These are phyloP conservation scores for Fusarium brevicatenulatum DNA, from an alignment of 2,329 filamentous ascomycete genomes.

Conservation along the genomic window DNA sequence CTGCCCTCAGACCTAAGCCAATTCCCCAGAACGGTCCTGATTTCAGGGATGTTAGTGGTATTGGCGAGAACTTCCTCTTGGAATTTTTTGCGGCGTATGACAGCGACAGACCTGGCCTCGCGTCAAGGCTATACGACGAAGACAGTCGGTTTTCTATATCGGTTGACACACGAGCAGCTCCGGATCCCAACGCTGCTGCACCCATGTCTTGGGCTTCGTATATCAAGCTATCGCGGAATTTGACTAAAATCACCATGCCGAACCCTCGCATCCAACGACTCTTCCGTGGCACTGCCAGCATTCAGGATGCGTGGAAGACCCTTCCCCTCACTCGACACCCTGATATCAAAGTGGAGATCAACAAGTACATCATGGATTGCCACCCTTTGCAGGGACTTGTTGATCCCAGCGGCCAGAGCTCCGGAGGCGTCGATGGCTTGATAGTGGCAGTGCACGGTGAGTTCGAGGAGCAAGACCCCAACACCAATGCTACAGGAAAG, in stretches of 20 bases:
- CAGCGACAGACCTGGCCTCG: conserved; percentile 71
- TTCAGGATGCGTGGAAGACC: conserved; percentile 73
- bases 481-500: conserved; percentile 66
- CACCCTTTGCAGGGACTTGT: conserved; percentile 76
- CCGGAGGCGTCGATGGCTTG: conserved; percentile 78
- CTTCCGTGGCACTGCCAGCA: conserved; percentile 71
- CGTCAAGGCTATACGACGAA: conserved; percentile 77
- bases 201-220: conserved; percentile 77
- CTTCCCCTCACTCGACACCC: conserved; percentile 81
- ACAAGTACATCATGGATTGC: conserved; percentile 86
- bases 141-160: conserved; percentile 79
- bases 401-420: conserved; percentile 73
- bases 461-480: conserved; percentile 77
- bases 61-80: conserved; percentile 79
- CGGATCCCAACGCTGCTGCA: conserved; percentile 54
- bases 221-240: conserved; percentile 80
- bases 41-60: conserved; percentile 78
- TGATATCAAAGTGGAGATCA: conserved; percentile 70
- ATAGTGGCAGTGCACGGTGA: conserved; percentile 84
- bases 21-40: conserved; percentile 72
- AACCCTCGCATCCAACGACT: conserved; percentile 72
- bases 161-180: conserved; percentile 71
- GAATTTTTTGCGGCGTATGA: conserved; percentile 82
- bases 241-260: conserved; percentile 72
- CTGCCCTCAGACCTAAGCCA: conserved; percentile 63